Percentiles rank a stretch among this genome's conserved stretches.
phyloP scores from a whole-genome alignment of 129 eudicot genomes.

The Ambrosia artemisiifolia region DNA sequence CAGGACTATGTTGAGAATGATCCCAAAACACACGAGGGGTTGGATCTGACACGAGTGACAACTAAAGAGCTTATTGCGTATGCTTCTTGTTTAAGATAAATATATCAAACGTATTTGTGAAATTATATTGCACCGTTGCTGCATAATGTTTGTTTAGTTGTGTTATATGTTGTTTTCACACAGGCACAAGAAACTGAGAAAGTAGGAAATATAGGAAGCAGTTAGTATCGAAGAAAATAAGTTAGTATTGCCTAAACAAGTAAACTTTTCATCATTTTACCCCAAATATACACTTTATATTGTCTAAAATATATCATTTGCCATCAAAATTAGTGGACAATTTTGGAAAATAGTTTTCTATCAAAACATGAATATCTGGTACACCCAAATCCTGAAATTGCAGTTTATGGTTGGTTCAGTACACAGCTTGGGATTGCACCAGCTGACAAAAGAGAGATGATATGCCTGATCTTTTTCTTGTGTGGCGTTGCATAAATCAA shows the following conservation, averaged over 20 bases:
- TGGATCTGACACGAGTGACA: slow-evolving; percentile 82
- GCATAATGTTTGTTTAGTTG: background rate
- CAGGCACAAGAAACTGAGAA: background rate
- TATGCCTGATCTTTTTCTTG: too few species aligned
- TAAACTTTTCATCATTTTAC: background rate
- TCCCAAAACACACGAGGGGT: slow-evolving; percentile 89
- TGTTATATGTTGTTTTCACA: background rate
- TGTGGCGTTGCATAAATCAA: too few species aligned
- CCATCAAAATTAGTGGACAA: too few species aligned
- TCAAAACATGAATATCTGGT: too few species aligned
- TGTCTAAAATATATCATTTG: background rate
- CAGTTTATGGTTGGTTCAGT: too few species aligned
- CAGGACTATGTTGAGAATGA: slow-evolving; percentile 82
- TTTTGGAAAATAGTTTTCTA: too few species aligned
- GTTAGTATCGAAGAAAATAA: background rate
- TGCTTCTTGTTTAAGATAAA: slow-evolving; percentile 15
- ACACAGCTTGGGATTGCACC: too few species aligned
- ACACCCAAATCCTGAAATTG: too few species aligned
- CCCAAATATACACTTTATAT: background rate
- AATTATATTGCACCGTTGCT: background rate
- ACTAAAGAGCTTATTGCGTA: slow-evolving; percentile 92
- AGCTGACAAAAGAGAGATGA: too few species aligned
- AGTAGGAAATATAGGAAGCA: background rate
- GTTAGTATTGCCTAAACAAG: background rate
- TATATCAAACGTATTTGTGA: background rate